Base-by-base conservation (phyloP, 164 flowering plant genomes). In the Magnolia changhungtana region DNA sequence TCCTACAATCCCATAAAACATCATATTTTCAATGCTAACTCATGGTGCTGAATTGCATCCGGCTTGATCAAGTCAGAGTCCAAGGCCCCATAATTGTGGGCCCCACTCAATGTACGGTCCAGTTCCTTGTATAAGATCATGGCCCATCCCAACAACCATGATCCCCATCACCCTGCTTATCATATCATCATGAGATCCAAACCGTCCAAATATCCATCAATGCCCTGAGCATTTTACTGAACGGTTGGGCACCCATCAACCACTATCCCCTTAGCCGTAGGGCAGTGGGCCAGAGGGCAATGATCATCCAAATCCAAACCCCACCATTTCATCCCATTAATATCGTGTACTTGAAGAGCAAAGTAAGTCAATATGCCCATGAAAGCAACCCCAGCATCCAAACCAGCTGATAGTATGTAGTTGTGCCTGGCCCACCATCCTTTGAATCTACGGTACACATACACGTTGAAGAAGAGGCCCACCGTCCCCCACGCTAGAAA, bases 341-440 rank as follows among this genome's bases (percentile, higher is more conserved):
- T 79, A 27, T 80, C 82, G 1, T 74, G 45, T 1, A 77, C 67
- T 67, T 86, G 88, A 0, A 93, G 83, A 18, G 88, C 20, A 7
- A 90, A 87, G 74, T 76, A 89, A 0, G 81, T 20, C 8, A 86
- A 14, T 0, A 89, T 61, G 0, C 81, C 92, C 86, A 85, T 75
- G 77, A 91, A 88, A 1, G 96, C 98, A 63, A 87, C 74, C 0
- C 98, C 98, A 10, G 90, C 91, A 76, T 89, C 93, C 27, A 93
- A 29, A 9, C 86, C 98, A 50, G n/a, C n/a, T n/a, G n/a, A n/a
- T n/a, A n/a, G n/a, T n/a, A n/a, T n/a, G n/a, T n/a, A n/a, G n/a
- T n/a, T 90, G 69, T 92, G 85, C 67, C 88, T 83, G 1, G 90
- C 91, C 98, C 98, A 92, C 98, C 98, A 92, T 0, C 59, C 74